Percentiles rank a stretch among this genome's conserved stretches.
phyloP scores from a whole-genome alignment of 192 early-diverging fungal species.

The Backusella australiensis region DNA sequence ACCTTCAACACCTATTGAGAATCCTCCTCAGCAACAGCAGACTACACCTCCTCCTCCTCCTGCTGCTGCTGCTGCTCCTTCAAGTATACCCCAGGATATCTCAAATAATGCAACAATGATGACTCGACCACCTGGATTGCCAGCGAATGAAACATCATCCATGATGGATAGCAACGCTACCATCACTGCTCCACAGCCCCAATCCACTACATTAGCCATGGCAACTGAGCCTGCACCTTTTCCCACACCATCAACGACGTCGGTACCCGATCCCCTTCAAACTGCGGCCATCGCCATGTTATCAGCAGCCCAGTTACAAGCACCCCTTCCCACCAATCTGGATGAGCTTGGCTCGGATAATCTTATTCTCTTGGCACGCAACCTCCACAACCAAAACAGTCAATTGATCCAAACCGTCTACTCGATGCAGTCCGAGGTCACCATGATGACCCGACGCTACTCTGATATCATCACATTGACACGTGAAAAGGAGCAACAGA shows the following conservation, averaged over 20 bases:
- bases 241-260: not conserved
- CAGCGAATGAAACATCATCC: not conserved
- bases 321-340: not conserved
- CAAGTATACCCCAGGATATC: not conserved
- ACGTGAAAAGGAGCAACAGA: conserved; percentile 41
- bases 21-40: not conserved
- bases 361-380: conserved; percentile 13
- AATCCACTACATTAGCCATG: not conserved
- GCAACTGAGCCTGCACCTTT: not conserved
- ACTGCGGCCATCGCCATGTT: not conserved
- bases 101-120: not conserved
- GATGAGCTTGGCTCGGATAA: not conserved
- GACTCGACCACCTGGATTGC: not conserved
- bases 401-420: conserved; percentile 41
- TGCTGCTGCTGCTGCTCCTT: not conserved
- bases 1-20: not conserved
- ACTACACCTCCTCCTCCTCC: not conserved
- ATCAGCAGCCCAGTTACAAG: not conserved
- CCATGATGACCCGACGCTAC: conserved; percentile 41
- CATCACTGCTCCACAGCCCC: not conserved
- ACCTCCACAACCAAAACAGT: conserved; percentile 43
- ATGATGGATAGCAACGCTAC: not conserved
- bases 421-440: conserved; percentile 50
- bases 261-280: not conserved
- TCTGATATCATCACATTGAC: conserved; percentile 39